Base-by-base conservation (phyloP, 108 stramenopile genomes). In the Bacterosira constricta region DNA sequence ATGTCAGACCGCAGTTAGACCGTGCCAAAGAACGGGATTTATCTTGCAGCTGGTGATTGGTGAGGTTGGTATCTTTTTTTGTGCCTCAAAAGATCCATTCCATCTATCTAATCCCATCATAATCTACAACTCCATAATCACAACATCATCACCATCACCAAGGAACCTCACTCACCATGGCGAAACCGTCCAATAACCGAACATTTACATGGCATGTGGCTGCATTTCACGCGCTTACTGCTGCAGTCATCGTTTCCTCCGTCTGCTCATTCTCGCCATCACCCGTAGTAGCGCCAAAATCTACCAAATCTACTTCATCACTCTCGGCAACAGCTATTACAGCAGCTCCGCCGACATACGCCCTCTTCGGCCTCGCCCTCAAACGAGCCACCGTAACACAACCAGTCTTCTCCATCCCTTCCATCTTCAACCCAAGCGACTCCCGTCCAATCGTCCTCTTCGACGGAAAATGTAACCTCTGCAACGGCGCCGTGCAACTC, bases 381-480 rank as follows among this genome's bases (percentile, higher is more conserved):
- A n/a, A 42, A 42, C 12, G 5, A 7, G 5, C 41, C 12, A 42
- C n/a, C 41, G 41, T 42, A 12, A 42, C 4, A 12, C 12, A 2
- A 12, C 4, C 46, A 18, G 7, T 63, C 35, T 75, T 66, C 66
- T 15, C 65, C 58, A 59, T 75, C 65, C 79, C 79, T 18, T 62
- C 68, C 38, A 26, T 80, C 73, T 80, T 75, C 74, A 44, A 49
- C 61, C 44, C 60, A 15, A 1, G 15, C 51, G 79, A 80, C 30
- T 46, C 73, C 34, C 73, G 87, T 38, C 87, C 89, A 8, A 75
- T 90, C 20, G 81, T 90, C 42, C 73, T 90, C 20, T 90, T 90
- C 45, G 89, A 90, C 56, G 89, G 89, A 20, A 66, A 73, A 62
- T 90, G 89, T 61, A 90, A 88, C 58, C 79, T 90, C 32, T 90